Base-by-base conservation (phyloP, 352 stramenopile species). In the Pythium grandisporangium region DNA sequence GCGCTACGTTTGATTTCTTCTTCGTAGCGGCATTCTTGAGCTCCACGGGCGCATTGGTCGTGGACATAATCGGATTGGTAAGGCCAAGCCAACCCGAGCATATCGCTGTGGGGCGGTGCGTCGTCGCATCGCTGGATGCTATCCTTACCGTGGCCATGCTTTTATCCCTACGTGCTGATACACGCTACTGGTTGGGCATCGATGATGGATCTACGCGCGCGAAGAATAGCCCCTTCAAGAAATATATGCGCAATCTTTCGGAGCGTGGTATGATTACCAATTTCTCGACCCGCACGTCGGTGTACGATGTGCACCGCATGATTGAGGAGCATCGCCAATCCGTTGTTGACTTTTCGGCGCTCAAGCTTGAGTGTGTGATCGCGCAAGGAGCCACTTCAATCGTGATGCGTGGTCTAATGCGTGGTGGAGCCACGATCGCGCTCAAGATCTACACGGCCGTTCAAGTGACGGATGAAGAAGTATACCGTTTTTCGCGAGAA, bases 281-380 rank as follows among this genome's bases (percentile, higher is more conserved):
- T 36, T 93, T 91, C 45, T 93, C 80, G 6, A 93, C 80, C 4
- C 77, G 75, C 14, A 93, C 80, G 14, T 91, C 77, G 0, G 80
- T 93, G 19, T 93, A 93, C 54, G 78, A 93, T 44, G 80, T 93
- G 2, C 80, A 93, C 27, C 77, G 70, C 30, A 89, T 93, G 77
- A 93, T 93, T 20, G 80, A 93, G 42, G 74, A 89, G 41, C 76
- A 88, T 35, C 59, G 70, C 1, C 74, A 91, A 33, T 87, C 75
- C 16, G 77, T 93, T 16, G 73, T 93, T 14, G 80, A 93, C 27
- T 86, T 89, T 14, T 84, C 75, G 0, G 70, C 61, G 14, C 49
- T 93, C 10, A 62, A 67, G 10, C 61, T 93, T 23, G 67, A 90
- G 21, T 81, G 73, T 32, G 81, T 90, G 23, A 73, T 93, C 30